Base-by-base conservation (phyloP, 164 flowering plant species). In the Stephania yunnanensis region DNA sequence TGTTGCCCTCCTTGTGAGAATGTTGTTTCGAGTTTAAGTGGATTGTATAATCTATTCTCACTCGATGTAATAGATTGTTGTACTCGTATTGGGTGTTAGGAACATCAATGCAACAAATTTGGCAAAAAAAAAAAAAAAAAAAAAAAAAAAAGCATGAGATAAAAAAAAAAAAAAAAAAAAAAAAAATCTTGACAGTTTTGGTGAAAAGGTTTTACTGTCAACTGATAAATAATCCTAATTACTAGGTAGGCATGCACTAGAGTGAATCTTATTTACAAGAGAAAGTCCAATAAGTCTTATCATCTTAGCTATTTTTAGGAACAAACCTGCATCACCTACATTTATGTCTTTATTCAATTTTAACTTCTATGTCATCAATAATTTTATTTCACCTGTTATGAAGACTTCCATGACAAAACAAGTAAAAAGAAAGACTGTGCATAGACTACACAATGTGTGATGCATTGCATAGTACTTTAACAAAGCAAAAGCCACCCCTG, bases 401-500 rank as follows among this genome's bases (percentile, higher is more conserved):
- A 36, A 36, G 42, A 2, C 42, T 36, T 36, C 42, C 42, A 36
- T 36, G 42, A 36, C 42, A 36, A 36, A 36, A 36, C 2, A 36
- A 36, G 42, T 2, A 36, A 36, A 36, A 36, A 50, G 55, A 7
- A 50, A 50, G 55, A 50, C 55, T 48, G 53, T 8, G 15, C 15
- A 15, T 50, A 9, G 55, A 8, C 55, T 50, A 10, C 55, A 10
- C 30, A 20, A 20, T 29, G 17, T 71, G 61, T 71, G 10, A 42
- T 45, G 55, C 20, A 19, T 70, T 48, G 53, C 9, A 22, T 50
- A 19, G 19, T 13, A 22, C 10, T 53, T 29, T 71, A 64, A 71
- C 45, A 71, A 52, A 11, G 67, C 68, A 61, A 61, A 73, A 55
- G 48, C 68, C 68, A 36, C 19, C n/a, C n/a, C 48, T 31, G 45